Evolutionary conservation across 2,329 filamentous ascomycete species (phyloP).

Genomic region (Epicoccum nigrum): DNA sequence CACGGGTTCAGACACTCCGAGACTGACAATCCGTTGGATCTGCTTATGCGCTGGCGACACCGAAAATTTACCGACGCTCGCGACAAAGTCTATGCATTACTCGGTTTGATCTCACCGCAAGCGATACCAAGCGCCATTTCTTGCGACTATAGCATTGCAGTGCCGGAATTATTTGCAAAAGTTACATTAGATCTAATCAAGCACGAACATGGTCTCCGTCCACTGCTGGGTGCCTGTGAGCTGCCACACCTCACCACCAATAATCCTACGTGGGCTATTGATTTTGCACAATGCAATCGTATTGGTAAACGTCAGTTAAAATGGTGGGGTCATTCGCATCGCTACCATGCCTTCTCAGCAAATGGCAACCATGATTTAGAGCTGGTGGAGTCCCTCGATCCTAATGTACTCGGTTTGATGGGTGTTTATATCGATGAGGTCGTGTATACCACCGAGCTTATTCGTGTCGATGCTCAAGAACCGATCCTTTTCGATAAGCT

Average conservation of each 20-base stretch:
- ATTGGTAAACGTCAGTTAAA: constrained; percentile 23
- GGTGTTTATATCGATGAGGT: constrained; percentile 17
- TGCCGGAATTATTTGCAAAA: constrained; percentile 9
- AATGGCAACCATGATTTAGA: neutral
- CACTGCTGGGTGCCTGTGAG: constrained; percentile 21
- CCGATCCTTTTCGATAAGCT: neutral
- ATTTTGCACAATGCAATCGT: constrained; percentile 22
- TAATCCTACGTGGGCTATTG: constrained; percentile 24
- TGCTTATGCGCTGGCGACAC: constrained; percentile 29
- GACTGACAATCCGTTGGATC: constrained; percentile 14
- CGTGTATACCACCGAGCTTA: neutral
- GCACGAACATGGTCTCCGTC: constrained; percentile 12
- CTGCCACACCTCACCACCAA: constrained; percentile 13
- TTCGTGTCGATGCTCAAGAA: neutral
- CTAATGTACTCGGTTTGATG: neutral
- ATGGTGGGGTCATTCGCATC: constrained; percentile 31
- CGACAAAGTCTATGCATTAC: constrained; percentile 34
- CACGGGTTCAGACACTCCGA: constrained; percentile 18
- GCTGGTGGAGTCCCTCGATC: neutral
- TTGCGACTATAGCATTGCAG: constrained; percentile 16
- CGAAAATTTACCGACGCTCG: constrained; percentile 28
- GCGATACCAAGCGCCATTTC: constrained; percentile 8
- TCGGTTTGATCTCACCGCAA: constrained; percentile 17
- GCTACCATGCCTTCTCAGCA: constrained; percentile 19
- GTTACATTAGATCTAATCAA: constrained; percentile 24